phyloP scores from a whole-genome alignment of 2,329 filamentous ascomycete genomes.

The Furcasterigmium furcatum region DNA sequence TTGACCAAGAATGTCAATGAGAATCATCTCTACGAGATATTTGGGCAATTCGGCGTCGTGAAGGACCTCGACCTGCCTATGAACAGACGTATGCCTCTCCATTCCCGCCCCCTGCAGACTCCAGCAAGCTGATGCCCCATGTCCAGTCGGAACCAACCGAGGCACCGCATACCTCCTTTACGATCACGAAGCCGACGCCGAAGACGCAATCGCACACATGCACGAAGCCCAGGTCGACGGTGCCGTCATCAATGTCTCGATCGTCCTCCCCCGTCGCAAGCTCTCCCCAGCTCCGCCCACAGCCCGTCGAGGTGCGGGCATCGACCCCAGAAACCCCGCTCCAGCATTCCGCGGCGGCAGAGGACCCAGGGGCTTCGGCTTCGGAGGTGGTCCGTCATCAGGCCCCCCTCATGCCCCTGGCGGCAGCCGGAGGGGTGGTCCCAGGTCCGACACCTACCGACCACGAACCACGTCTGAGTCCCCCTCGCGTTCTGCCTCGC shows the following conservation, averaged over 20 bases:
- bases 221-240: constrained; percentile 95
- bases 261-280: constrained; percentile 79
- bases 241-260: constrained; percentile 77
- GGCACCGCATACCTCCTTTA: constrained; percentile 93
- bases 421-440: constrained; percentile 25
- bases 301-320: constrained; percentile 59
- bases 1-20: constrained; percentile 94
- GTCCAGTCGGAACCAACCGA: constrained; percentile 77
- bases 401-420: constrained; percentile 25
- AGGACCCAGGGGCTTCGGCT: constrained; percentile 6
- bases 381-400: no score
- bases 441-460: constrained; percentile 56
- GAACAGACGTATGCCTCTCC: constrained; percentile 51
- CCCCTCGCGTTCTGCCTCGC: constrained; percentile 29
- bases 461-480: constrained; percentile 55
- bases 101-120: not conserved
- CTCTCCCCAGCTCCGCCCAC: constrained; percentile 78
- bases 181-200: constrained; percentile 71
- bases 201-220: constrained; percentile 91
- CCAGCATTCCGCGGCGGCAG: constrained; percentile 19
- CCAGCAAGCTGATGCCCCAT: constrained; percentile 8
- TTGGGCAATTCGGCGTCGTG: constrained; percentile 82
- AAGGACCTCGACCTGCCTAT: constrained; percentile 86
- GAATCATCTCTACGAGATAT: constrained; percentile 86
- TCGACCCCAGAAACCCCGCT: constrained; percentile 50